These are phyloP conservation scores for Microbotryum violaceum DNA, from an alignment of 1,284 basidiomycete genomes.

Conservation along the genomic window DNA sequence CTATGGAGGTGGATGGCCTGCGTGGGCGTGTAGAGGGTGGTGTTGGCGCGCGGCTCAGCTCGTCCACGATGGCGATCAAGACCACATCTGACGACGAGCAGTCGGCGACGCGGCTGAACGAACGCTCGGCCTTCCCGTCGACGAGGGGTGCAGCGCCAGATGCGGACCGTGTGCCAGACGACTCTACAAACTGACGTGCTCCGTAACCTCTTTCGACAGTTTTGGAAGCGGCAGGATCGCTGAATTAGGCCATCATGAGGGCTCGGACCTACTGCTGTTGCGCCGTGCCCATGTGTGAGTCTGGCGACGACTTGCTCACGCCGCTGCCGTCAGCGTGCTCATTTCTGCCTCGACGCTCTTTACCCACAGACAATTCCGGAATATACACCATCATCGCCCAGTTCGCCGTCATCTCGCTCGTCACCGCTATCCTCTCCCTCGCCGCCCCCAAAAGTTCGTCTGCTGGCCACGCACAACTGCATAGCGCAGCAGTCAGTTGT, in stretches of 20 bases:
- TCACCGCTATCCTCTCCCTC: slow-evolving; percentile 68
- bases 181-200: no score
- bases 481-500: background rate
- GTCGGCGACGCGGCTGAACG: no score
- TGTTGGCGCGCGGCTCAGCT: no score
- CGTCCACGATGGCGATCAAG: no score
- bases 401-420: slow-evolving; percentile 60
- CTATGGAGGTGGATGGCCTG: no score
- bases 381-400: slow-evolving; percentile 72
- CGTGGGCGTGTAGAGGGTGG: no score
- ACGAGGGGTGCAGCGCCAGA: no score
- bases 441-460: slow-evolving; percentile 67
- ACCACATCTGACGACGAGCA: no score
- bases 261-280: slow-evolving; percentile 28
- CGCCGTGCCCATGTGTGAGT: slow-evolving; percentile 29
- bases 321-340: background rate
- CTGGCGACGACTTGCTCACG: background rate
- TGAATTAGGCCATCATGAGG: slow-evolving; percentile 2
- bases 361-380: slow-evolving; percentile 56
- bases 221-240: no score
- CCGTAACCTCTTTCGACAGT: no score
- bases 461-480: background rate
- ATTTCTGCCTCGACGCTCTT: background rate
- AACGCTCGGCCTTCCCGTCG: no score
- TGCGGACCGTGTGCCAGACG: no score